Conservation (phyloP, 805 yeast species). For the Nakazawaea ambrosiae region DNA sequence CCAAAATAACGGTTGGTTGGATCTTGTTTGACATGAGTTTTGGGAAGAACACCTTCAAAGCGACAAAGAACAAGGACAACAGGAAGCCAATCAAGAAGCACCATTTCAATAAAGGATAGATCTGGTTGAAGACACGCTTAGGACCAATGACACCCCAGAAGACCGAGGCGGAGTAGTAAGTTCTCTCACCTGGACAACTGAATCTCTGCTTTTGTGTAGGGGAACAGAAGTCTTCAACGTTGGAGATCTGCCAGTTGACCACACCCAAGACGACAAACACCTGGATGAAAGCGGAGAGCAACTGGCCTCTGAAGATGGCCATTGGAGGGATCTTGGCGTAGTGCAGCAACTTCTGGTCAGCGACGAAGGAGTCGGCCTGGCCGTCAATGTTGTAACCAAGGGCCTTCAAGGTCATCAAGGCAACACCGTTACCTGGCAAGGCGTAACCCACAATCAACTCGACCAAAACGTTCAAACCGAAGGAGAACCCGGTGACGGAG, state of each 20-base stretch:
- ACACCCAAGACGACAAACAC: conserved; percentile 25
- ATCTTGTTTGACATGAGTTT: conserved; percentile 26
- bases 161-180: conserved; percentile 41
- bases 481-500: conserved; percentile 39
- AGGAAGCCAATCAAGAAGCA: conserved; percentile 40
- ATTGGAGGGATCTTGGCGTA: conserved; percentile 54
- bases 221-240: conserved; percentile 27
- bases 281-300: conserved; percentile 26
- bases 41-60: conserved; percentile 19
- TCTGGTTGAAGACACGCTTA: conserved; percentile 24
- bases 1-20: conserved; percentile 44
- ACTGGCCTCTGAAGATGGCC: conserved; percentile 44
- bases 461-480: conserved; percentile 46
- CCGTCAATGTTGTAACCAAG: conserved; percentile 54
- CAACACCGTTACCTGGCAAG: conserved; percentile 47
- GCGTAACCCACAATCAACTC: conserved; percentile 54
- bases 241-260: conserved; percentile 27
- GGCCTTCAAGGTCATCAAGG: conserved; percentile 44
- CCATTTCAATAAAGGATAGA: conserved; percentile 58
- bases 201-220: conserved; percentile 30
- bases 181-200: conserved; percentile 29
- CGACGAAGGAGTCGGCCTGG: conserved; percentile 56
- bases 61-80: conserved; percentile 23
- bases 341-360: conserved; percentile 51
- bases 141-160: conserved; percentile 10